Evolutionary conservation across 2,329 filamentous ascomycete species (phyloP), one percentile per base, ranked within the genome.

Genomic region (Pseudocercospora cruenta): DNA sequence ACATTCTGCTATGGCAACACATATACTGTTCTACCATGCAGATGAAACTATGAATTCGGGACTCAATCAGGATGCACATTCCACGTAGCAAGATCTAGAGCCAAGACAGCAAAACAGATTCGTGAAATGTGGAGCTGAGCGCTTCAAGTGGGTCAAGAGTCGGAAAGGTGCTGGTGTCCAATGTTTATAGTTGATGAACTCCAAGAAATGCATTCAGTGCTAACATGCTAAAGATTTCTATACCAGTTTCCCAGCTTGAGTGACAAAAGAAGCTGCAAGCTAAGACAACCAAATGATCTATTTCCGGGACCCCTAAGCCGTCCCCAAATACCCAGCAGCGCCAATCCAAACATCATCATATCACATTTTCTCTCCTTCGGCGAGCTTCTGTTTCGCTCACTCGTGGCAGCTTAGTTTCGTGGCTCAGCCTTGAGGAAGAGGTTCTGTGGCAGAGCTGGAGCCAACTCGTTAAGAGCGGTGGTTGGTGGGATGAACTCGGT

Each of bases 141-240:
- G 24, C 12, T 36, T 36, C 33, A 36, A 36, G 3, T 16, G 16
- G 4, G 39, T 9, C 16, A 8, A 1, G 12, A 43, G n/a, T 16
- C 16, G 4, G 39, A 43, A 19, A n/a, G 4, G 7, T 16, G 12
- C 5, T 16, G 14, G n/a, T 3, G 3, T 39, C 8, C 36, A 16
- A 33, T n/a, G 5, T 16, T 39, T 43, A 14, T 9, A 43, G 19
- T 51, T 51, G 47, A 51, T 14, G 21, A 55, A 55, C 51, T 55
- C 51, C 51, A 55, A 55, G 51, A 55, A 55, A 55, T 55, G 51
- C 51, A 55, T 55, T 55, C 51, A 55, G 51, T 55, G 51, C 26
- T 55, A 55, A 54, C 19, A 14, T 54, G 49, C 51, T 33, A 26
- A 55, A 55, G 12, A 55, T 14, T 55, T 55, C 26, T 31, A 55